Evolutionary conservation across 1,139 yeast species (phyloP).

Genomic region (Debaryomyces coudertii): DNA sequence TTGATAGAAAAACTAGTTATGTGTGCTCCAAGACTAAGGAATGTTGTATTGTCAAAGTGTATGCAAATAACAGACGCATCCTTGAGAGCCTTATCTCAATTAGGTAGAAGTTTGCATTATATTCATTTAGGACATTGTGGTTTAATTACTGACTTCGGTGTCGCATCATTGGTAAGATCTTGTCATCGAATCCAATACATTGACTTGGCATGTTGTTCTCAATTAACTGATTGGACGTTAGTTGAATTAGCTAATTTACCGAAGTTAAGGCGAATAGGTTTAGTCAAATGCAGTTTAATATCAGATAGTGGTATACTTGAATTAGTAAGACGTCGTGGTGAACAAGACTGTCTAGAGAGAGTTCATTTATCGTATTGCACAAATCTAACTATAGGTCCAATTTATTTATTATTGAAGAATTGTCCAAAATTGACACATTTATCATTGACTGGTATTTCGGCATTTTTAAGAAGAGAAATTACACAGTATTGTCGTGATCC

Average conservation of each 20-base stretch:
- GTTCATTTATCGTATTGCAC: constrained; percentile 93
- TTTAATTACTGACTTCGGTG: constrained; percentile 87
- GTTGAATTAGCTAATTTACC: constrained; percentile 78
- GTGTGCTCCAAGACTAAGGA: constrained; percentile 83
- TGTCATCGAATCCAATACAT: constrained; percentile 90
- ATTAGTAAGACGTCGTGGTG: constrained; percentile 72
- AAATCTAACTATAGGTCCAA: constrained; percentile 72
- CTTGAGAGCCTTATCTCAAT: constrained; percentile 65
- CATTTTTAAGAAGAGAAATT: constrained; percentile 84
- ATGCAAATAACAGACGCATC: constrained; percentile 84
- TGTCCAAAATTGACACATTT: constrained; percentile 90
- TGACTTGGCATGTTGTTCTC: constrained; percentile 93
- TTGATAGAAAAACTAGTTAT: constrained; percentile 72
- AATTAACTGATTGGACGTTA: constrained; percentile 83
- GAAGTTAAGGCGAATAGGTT: constrained; percentile 84
- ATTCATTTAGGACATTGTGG: constrained; percentile 94
- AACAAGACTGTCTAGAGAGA: constrained; percentile 79
- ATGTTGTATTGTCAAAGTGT: constrained; percentile 89
- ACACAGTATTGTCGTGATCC: constrained; percentile 92
- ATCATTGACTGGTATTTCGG: constrained; percentile 84
- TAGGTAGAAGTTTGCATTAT: constrained; percentile 85
- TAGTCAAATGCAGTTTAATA: constrained; percentile 87
- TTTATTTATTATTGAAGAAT: constrained; percentile 68
- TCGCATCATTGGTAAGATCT: constrained; percentile 68
- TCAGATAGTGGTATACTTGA: constrained; percentile 85